Percentiles rank a stretch among this genome's conserved stretches.
Conservation (phyloP, 2,329 filamentous ascomycete species). For the Didymella segeticola region DNA sequence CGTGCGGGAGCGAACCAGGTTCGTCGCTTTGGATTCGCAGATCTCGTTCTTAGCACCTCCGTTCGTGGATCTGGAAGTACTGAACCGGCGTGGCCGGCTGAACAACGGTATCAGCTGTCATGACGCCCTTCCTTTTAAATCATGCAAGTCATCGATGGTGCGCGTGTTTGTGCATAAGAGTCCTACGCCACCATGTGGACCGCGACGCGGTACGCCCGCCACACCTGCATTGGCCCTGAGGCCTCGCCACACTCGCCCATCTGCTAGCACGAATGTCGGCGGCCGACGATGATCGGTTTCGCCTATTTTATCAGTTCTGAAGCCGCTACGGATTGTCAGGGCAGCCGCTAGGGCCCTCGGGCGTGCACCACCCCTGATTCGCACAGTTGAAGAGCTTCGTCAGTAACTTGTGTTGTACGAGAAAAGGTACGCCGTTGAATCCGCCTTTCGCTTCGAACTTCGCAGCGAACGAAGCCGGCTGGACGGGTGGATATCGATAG, state of each 20-base stretch:
- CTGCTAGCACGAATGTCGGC: background rate
- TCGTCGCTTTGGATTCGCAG: constrained; percentile 13
- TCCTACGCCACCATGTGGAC: background rate
- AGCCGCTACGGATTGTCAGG: constrained; percentile 3
- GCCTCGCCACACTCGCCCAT: constrained; percentile 1
- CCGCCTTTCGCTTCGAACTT: background rate
- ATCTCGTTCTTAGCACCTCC: constrained; percentile 5
- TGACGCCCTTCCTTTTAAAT: constrained; percentile 1
- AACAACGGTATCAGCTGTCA: constrained; percentile 1
- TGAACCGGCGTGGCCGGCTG: background rate
- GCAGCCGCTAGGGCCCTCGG: background rate
- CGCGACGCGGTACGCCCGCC: background rate
- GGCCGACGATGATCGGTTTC: background rate
- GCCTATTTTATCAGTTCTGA: background rate
- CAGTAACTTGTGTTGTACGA: background rate
- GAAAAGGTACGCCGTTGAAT: background rate
- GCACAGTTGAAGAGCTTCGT: background rate
- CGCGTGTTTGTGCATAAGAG: background rate
- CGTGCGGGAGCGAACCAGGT: constrained; percentile 12
- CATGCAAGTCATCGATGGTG: constrained; percentile 10
- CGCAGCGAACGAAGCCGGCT: background rate
- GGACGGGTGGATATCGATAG: constrained; percentile 5
- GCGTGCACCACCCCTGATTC: constrained; percentile 1
- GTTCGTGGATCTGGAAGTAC: constrained; percentile 3
- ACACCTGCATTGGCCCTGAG: background rate